These are phyloP conservation scores for Thalassiosira gravida DNA, from an alignment of 352 stramenopile genomes.

Conservation along the genomic window DNA sequence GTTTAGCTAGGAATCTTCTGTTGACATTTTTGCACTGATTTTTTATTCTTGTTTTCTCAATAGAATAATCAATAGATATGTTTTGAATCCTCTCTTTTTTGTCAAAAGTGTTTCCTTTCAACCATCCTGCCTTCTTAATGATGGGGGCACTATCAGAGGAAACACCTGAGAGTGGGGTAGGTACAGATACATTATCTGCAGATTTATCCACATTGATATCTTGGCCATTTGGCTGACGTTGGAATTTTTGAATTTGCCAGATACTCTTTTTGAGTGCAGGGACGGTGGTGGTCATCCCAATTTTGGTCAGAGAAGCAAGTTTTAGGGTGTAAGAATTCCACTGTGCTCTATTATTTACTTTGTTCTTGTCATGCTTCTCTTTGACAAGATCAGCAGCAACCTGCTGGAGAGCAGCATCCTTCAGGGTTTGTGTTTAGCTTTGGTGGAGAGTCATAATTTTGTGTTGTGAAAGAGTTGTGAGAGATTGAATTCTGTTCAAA, in stretches of 20 bases:
- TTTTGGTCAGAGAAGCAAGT: not conserved
- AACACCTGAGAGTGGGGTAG: not conserved
- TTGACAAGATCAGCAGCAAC: not conserved
- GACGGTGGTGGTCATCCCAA: not conserved
- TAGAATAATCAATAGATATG: not conserved
- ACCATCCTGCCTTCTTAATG: not conserved
- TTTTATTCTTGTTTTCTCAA: not conserved
- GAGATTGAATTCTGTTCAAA: too few relatives aligned
- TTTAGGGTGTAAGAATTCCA: not conserved
- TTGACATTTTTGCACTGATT: not conserved
- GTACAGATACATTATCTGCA: not conserved
- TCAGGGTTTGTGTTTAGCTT: too few relatives aligned
- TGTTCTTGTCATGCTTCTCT: not conserved
- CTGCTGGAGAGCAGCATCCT: too few relatives aligned
- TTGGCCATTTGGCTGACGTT: not conserved
- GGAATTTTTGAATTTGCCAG: not conserved
- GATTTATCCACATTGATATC: not conserved
- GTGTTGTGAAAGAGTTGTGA: too few relatives aligned
- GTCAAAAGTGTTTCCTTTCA: not conserved
- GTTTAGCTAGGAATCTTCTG: not conserved
- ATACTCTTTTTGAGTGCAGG: too few relatives aligned
- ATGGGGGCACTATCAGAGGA: not conserved
- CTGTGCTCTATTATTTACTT: not conserved
- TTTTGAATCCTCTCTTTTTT: not conserved
- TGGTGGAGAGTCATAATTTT: too few relatives aligned